These are phyloP conservation scores for Penicillium sp. DNA, from an alignment of 2,329 filamentous ascomycete genomes.

Conservation along the genomic window DNA sequence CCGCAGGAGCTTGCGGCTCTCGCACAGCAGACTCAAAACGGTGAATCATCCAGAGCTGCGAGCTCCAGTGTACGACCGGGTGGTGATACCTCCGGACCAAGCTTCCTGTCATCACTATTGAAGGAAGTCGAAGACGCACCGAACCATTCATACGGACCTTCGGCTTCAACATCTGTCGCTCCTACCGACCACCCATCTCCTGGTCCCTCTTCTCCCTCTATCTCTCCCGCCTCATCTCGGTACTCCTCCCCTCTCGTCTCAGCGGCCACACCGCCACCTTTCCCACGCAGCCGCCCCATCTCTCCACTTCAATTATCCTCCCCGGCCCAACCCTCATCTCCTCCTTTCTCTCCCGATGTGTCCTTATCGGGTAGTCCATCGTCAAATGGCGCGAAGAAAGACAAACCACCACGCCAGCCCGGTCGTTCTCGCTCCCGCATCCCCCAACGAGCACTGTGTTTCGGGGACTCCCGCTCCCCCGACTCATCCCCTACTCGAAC, in stretches of 20 bases:
- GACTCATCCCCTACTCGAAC: constrained; percentile 67
- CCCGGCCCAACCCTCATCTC: constrained; percentile 31
- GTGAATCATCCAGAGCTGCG: constrained; percentile 39
- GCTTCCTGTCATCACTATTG: constrained; percentile 80
- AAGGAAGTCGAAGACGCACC: constrained; percentile 73
- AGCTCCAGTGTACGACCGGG: constrained; percentile 31
- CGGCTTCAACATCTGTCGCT: constrained; percentile 37
- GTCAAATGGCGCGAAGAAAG: constrained; percentile 6
- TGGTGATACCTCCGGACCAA: constrained; percentile 57
- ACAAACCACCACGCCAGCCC: constrained; percentile 11
- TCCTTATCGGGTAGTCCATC: constrained; percentile 60
- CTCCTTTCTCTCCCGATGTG: constrained; percentile 66
- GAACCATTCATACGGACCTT: constrained; percentile 30
- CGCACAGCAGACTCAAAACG: constrained; percentile 43
- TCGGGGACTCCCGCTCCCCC: constrained; percentile 43
- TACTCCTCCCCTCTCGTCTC: constrained; percentile 40
- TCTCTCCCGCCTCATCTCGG: constrained; percentile 41
- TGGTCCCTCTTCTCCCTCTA: constrained; percentile 42
- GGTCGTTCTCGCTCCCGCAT: constrained; percentile 24
- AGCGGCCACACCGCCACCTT: constrained; percentile 40
- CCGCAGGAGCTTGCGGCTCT: constrained; percentile 53
- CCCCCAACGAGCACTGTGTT: constrained; percentile 21
- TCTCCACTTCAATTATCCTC: constrained; percentile 37
- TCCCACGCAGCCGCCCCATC: constrained; percentile 32
- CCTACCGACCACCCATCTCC: constrained; percentile 37